Conservation (phyloP, 1,284 basidiomycete genomes). For the Inonotus hispidus region DNA sequence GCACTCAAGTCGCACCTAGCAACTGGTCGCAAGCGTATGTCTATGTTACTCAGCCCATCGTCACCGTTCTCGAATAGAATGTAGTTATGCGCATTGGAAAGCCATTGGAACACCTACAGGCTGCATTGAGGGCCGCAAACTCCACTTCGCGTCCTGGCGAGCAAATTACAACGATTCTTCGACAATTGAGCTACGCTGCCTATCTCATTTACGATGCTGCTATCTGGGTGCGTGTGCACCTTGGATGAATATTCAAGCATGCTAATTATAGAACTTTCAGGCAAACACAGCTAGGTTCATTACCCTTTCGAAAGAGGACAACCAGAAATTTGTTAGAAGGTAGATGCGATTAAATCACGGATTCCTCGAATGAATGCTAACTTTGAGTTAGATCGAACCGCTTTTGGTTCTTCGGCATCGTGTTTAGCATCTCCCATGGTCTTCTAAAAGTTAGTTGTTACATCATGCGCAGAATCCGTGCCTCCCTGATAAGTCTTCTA, state of each 20-base stretch:
- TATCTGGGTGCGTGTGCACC: slow-evolving; percentile 64
- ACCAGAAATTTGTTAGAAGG: slow-evolving; percentile 61
- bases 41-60: not conserved
- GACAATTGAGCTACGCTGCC: slow-evolving; percentile 89
- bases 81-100: slow-evolving; percentile 91
- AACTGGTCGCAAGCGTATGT: slow-evolving; percentile 73
- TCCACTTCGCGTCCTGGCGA: slow-evolving; percentile 60
- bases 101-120: slow-evolving; percentile 91
- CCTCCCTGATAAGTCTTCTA: slow-evolving; percentile 24
- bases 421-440: slow-evolving; percentile 68
- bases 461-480: not conserved
- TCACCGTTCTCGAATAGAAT: not conserved
- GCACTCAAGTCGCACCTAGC: slow-evolving; percentile 78
- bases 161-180: slow-evolving; percentile 74
- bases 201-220: slow-evolving; percentile 82
- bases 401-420: slow-evolving; percentile 89
- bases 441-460: slow-evolving; percentile 52
- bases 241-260: not conserved
- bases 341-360: not conserved
- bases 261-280: slow-evolving; percentile 30
- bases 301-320: slow-evolving; percentile 57
- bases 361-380: not conserved
- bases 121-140: slow-evolving; percentile 77
- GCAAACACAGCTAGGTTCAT: slow-evolving; percentile 70
- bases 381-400: slow-evolving; percentile 51